A percentile compares a stretch with the other conserved stretches of the same genome.
phyloP scores from a whole-genome alignment of 1,139 yeast genomes.

The Lodderomyces margitis region DNA sequence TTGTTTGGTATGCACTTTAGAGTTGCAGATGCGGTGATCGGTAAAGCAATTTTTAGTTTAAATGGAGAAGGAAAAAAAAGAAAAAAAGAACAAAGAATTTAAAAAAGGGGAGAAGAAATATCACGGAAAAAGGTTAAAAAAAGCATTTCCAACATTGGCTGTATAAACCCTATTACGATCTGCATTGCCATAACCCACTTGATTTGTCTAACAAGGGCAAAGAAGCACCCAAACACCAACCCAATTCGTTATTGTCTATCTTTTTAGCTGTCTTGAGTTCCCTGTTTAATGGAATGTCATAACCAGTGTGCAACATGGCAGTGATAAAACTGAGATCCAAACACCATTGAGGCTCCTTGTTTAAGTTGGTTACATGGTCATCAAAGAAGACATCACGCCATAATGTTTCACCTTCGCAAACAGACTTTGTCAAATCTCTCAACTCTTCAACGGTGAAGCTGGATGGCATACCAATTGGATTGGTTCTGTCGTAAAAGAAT shows the following conservation, averaged over 20 bases:
- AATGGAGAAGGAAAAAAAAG: background rate
- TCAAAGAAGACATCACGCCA: conserved; percentile 67
- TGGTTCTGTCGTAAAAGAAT: conserved; percentile 90
- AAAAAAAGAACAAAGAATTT: background rate
- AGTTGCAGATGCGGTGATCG: background rate
- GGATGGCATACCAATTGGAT: conserved; percentile 91
- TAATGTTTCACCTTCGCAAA: conserved; percentile 75
- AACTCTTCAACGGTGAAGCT: conserved; percentile 85
- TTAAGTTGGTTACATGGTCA: conserved; percentile 64
- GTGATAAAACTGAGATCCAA: conserved; percentile 86
- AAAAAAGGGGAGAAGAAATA: background rate
- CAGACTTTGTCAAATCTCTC: conserved; percentile 74
- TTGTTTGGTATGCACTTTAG: background rate
- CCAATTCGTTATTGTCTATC: conserved; percentile 84
- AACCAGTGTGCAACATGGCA: conserved; percentile 88
- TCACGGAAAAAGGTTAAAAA: background rate
- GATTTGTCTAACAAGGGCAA: conserved; percentile 74
- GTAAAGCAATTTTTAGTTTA: background rate
- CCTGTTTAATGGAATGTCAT: conserved; percentile 86
- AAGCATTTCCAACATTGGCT: conserved; percentile 18
- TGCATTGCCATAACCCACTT: conserved; percentile 71
- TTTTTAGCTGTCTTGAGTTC: conserved; percentile 90
- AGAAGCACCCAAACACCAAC: conserved; percentile 99
- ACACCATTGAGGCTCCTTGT: conserved; percentile 90
- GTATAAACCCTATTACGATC: conserved; percentile 17